Evolutionary conservation across 139 green algal species (phyloP).

Genomic region (Coelastrella sp.): DNA sequence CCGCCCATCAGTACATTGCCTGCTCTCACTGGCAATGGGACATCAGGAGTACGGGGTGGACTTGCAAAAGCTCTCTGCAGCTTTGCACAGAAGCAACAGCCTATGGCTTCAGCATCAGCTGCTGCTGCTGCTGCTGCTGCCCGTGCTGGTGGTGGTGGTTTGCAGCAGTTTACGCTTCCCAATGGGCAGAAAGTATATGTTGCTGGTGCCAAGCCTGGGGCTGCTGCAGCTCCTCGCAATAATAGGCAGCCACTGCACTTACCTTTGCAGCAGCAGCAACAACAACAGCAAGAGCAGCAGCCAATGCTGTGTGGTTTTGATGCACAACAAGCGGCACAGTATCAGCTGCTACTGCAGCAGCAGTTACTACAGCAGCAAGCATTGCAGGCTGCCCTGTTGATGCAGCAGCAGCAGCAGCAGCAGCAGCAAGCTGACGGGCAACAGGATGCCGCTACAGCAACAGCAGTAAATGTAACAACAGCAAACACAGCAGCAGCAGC

Average conservation of each 20-base stretch:
- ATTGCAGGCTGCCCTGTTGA: neutral
- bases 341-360: conserved; percentile 5
- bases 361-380: conserved; percentile 9
- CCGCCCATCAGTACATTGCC: neutral
- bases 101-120: too few species aligned
- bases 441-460: neutral
- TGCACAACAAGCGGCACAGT: neutral
- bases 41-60: neutral
- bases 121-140: neutral
- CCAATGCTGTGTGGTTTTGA: neutral
- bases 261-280: neutral
- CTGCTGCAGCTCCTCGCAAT: neutral
- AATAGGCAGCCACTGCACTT: neutral
- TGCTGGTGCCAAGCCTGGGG: conserved; percentile 1
- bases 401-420: conserved; percentile 28
- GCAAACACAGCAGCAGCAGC: neutral
- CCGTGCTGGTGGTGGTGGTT: neutral
- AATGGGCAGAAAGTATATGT: conserved; percentile 19
- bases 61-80: too few species aligned
- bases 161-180: conserved; percentile 9
- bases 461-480: neutral
- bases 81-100: too few species aligned
- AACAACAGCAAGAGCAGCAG: conserved; percentile 12
- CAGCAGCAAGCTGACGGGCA: neutral
- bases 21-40: neutral